Base-by-base conservation (phyloP, 2,329 filamentous ascomycete genomes). In the Coleophoma cylindrospora region DNA sequence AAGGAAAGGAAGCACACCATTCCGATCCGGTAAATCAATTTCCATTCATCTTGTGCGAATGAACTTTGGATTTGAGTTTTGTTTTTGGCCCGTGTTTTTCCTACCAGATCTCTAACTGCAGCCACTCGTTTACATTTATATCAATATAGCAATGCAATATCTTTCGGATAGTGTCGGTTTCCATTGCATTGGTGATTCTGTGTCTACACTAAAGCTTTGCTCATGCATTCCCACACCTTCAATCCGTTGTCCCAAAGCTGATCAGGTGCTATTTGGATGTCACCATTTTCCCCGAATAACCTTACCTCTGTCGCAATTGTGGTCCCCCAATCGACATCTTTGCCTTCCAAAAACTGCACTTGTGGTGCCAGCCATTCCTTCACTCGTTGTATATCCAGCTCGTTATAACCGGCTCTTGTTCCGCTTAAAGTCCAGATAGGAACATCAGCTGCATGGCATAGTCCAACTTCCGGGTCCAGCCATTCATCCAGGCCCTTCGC, bases 381-480 rank as follows among this genome's bases (percentile, higher is more conserved):
- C 33, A 46, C 44, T 9, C 32, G 38, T 22, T 38, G 19, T 12
- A 36, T 6, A 38, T 46, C 44, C 12, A 19, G 7, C 12, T 46
- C 44, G n/a, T 46, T 14, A 37, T 22, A 46, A 6, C 17, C 44
- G 15, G 44, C 44, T 19, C 44, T 38, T 17, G 3, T 22, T 9
- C 44, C 44, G 22, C 44, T 46, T 6, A 38, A 13, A 11, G 17
- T 36, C 44, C 44, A 46, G 9, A 46, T 46, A 8, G 44, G 44
- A 15, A 38, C n/a, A 46, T 46, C 44, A 17, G 34, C 33, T 4
- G 34, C 44, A 46, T 46, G 44, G 14, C 44, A 46, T 21, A 46
- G 14, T 11, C 27, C 27, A 19, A 37, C 33, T 2, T 37, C 6
- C 7, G 44, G 44, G 36, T 46, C 33, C 2, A 46, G 14, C 33